Evolutionary conservation across 441 rosid species (phyloP).

Genomic region (Hura crepitans): DNA sequence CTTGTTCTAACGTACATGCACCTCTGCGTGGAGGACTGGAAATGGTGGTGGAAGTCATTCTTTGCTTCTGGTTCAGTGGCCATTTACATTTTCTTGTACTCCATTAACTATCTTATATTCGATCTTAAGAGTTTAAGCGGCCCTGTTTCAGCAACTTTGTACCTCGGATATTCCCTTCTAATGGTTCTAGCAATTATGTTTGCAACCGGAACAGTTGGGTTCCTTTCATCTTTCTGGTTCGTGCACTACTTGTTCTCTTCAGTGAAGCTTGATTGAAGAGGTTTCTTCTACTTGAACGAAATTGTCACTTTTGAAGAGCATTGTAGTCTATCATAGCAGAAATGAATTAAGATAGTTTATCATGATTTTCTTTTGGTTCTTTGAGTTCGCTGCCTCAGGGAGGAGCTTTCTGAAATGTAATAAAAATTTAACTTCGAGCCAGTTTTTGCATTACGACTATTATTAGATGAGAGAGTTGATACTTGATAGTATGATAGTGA

Average conservation of each 20-base stretch:
- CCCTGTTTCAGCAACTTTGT: slow-evolving; percentile 69
- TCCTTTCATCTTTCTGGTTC: slow-evolving; percentile 85
- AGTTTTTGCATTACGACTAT: slow-evolving; percentile 28
- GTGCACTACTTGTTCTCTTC: slow-evolving; percentile 86
- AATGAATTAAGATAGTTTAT: not conserved
- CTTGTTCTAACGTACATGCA: slow-evolving; percentile 76
- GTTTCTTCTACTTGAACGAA: not conserved
- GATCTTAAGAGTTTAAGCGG: slow-evolving; percentile 78
- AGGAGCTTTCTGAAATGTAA: slow-evolving; percentile 32
- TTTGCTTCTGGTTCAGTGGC: slow-evolving; percentile 85
- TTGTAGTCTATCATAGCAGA: not conserved
- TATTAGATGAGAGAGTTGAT: too few relatives aligned
- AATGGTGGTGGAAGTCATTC: slow-evolving; percentile 94
- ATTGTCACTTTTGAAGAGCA: slow-evolving; percentile 12
- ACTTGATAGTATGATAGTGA: too few relatives aligned
- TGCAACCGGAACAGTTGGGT: slow-evolving; percentile 73
- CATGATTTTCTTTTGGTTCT: not conserved
- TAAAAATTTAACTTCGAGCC: slow-evolving; percentile 29
- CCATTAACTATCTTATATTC: slow-evolving; percentile 66
- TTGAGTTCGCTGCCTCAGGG: slow-evolving; percentile 25
- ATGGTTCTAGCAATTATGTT: slow-evolving; percentile 82
- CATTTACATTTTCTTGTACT: slow-evolving; percentile 68
- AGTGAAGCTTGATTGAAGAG: slow-evolving; percentile 65
- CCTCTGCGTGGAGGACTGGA: slow-evolving; percentile 79
- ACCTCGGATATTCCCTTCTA: slow-evolving; percentile 67